Evolutionary conservation across 1,139 yeast species (phyloP).

Genomic region (Suhomyces panamericanus): DNA sequence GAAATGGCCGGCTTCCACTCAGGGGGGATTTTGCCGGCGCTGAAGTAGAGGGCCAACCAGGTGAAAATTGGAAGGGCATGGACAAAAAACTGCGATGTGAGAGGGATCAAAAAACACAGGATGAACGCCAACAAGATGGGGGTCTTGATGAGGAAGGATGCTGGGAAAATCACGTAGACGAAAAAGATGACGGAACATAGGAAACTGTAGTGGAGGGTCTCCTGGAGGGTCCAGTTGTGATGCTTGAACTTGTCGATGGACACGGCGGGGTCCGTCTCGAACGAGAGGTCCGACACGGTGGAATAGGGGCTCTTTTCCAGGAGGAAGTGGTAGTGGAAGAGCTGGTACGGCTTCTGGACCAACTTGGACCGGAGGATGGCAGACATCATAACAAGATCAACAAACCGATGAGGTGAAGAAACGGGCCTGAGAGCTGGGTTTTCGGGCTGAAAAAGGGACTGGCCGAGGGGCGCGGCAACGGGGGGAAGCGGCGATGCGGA

Average conservation of each 20-base stretch:
- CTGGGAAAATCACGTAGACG: conserved; percentile 55
- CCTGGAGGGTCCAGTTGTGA: conserved; percentile 50
- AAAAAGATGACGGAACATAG: conserved; percentile 49
- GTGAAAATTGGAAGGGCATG: conserved; percentile 84
- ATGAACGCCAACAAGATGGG: conserved; percentile 38
- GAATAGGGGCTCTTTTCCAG: conserved; percentile 61
- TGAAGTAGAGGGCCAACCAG: conserved; percentile 85
- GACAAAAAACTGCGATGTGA: conserved; percentile 81
- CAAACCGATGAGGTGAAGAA: neutral
- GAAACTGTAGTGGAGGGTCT: conserved; percentile 53
- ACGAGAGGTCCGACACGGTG: conserved; percentile 55
- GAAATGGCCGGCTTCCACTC: conserved; percentile 84
- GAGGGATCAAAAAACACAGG: conserved; percentile 57
- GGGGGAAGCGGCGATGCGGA: neutral
- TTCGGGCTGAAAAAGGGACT: neutral
- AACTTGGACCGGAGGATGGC: conserved; percentile 34
- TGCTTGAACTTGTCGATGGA: conserved; percentile 50
- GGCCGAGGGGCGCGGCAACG: too few species aligned
- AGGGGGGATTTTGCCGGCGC: conserved; percentile 75
- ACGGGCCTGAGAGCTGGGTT: neutral
- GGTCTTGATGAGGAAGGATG: conserved; percentile 48
- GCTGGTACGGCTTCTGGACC: conserved; percentile 43
- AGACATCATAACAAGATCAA: conserved; percentile 10
- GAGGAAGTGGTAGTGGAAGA: conserved; percentile 53
- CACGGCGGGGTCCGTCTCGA: conserved; percentile 56